A percentile compares a stretch with the other conserved stretches of the same genome.
phyloP scores from a whole-genome alignment of 2,329 filamentous ascomycete genomes.

The Penicillium brasilianum region DNA sequence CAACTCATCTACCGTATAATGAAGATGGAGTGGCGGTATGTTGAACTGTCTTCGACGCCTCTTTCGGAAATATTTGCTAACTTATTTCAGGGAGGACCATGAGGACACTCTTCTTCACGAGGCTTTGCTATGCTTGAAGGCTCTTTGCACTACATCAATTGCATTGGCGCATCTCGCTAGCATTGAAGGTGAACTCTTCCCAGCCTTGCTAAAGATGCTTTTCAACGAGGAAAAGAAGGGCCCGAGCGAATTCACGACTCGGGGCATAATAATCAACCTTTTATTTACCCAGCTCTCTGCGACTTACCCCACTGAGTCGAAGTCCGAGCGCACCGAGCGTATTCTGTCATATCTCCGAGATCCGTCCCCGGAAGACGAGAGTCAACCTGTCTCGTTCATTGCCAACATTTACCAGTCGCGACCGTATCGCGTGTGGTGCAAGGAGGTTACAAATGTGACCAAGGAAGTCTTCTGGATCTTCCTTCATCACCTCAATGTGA shows the following conservation, averaged over 20 bases:
- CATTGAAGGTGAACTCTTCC: conserved; percentile 81
- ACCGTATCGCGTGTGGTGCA: conserved; percentile 92
- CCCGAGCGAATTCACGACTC: conserved; percentile 92
- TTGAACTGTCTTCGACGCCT: neutral
- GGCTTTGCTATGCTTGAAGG: conserved; percentile 89
- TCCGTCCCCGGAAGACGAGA: conserved; percentile 74
- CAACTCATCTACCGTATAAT: conserved; percentile 87
- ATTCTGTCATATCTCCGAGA: conserved; percentile 82
- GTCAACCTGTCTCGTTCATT: conserved; percentile 82
- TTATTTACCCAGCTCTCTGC: conserved; percentile 86
- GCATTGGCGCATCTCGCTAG: conserved; percentile 80
- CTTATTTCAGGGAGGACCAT: conserved; percentile 76
- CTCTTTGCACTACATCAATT: conserved; percentile 86
- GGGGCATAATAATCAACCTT: conserved; percentile 85
- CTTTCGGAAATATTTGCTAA: conserved; percentile 29
- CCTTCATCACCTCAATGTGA: conserved; percentile 87
- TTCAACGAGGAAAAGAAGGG: conserved; percentile 99
- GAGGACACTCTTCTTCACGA: conserved; percentile 93
- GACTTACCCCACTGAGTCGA: conserved; percentile 64
- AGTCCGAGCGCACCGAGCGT: conserved; percentile 67
- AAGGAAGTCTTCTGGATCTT: conserved; percentile 99
- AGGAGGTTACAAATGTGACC: conserved; percentile 88
- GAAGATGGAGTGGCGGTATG: conserved; percentile 92
- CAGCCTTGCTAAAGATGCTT: conserved; percentile 82
- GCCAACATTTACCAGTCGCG: conserved; percentile 84